A percentile compares a stretch with the other conserved stretches of the same genome.
phyloP scores from a whole-genome alignment of 345 rosid genomes.

The Salix udensis region DNA sequence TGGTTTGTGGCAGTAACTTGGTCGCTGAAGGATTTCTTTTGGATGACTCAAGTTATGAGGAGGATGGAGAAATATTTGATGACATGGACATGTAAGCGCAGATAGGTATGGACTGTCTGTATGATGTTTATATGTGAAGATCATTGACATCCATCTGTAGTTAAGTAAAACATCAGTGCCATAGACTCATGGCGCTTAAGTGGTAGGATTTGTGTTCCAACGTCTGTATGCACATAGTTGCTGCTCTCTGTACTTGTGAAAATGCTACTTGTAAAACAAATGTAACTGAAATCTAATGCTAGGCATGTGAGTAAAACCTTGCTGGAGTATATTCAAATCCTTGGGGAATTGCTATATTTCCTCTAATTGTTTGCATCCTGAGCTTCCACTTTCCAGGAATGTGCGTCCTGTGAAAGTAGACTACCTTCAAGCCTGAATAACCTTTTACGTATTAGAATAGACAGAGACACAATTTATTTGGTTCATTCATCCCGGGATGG shows the following conservation, averaged over 20 bases:
- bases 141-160: background rate
- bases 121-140: constrained; percentile 24
- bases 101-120: background rate
- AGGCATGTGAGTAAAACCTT: constrained; percentile 6
- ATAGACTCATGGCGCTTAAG: background rate
- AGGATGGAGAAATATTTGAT: constrained; percentile 69
- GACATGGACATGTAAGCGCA: constrained; percentile 73
- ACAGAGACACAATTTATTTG: too few species aligned
- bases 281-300: background rate
- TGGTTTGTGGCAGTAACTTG: constrained; percentile 59
- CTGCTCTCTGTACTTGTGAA: constrained; percentile 1
- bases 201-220: constrained; percentile 20
- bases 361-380: too few species aligned
- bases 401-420: too few species aligned
- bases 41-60: constrained; percentile 38
- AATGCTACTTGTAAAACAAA: constrained; percentile 3
- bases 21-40: constrained; percentile 54
- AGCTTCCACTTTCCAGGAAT: too few species aligned
- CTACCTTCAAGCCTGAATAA: too few species aligned
- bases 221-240: constrained; percentile 2
- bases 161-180: background rate
- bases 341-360: too few species aligned
- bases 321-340: background rate
- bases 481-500: too few species aligned
- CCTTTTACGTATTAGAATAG: too few species aligned